Evolutionary conservation across 1,284 basidiomycete genomes (phyloP).

Genomic region (Phellinidium pouzarii): DNA sequence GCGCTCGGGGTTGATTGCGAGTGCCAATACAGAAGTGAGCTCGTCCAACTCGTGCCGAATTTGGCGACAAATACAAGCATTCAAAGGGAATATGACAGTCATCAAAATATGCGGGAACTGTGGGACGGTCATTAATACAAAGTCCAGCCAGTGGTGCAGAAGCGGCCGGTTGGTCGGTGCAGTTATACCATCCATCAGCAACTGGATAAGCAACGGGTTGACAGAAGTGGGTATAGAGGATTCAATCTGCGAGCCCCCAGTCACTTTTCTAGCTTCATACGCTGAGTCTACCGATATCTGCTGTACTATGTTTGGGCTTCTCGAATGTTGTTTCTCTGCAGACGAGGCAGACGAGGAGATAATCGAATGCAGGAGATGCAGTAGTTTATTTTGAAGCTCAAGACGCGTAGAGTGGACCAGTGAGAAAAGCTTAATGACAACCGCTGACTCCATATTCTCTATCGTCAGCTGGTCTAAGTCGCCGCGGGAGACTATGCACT

Average conservation of each 20-base stretch:
- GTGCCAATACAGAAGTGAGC: constrained; percentile 37
- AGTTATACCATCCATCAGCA: constrained; percentile 77
- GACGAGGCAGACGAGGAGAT: constrained; percentile 50
- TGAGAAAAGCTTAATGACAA: constrained; percentile 72
- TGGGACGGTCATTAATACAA: constrained; percentile 85
- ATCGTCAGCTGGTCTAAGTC: constrained; percentile 59
- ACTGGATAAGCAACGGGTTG: constrained; percentile 69
- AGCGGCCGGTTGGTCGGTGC: constrained; percentile 66
- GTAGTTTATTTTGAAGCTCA: constrained; percentile 87
- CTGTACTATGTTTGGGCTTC: constrained; percentile 27
- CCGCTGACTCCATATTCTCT: constrained; percentile 59
- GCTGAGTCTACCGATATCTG: constrained; percentile 26
- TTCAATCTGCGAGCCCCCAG: neutral
- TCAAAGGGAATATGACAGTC: constrained; percentile 68
- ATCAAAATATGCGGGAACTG: constrained; percentile 71
- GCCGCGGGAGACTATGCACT: constrained; percentile 74
- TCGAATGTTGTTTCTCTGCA: constrained; percentile 20
- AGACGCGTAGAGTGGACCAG: constrained; percentile 65
- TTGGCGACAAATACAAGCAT: constrained; percentile 76
- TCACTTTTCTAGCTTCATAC: neutral
- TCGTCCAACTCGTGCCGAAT: constrained; percentile 56
- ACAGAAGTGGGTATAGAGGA: constrained; percentile 35
- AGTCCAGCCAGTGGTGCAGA: constrained; percentile 95
- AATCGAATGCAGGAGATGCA: constrained; percentile 85
- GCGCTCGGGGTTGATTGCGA: constrained; percentile 28